Conservation (phyloP, 306 rosid species). For the Aeschynomene evenia region DNA sequence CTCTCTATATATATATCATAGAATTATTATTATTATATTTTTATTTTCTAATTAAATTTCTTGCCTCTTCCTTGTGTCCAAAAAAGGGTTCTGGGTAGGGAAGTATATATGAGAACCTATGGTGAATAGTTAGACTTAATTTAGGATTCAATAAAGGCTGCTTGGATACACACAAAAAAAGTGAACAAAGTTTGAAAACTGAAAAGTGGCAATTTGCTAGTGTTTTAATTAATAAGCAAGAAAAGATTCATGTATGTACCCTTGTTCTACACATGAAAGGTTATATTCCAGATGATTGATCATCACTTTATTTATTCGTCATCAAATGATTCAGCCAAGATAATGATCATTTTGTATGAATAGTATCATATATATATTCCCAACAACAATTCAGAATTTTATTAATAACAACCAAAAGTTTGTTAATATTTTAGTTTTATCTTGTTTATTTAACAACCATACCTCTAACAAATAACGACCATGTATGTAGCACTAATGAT, state of each 20-base stretch:
- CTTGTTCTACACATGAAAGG: conserved; percentile 26
- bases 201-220: conserved; percentile 21
- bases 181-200: conserved; percentile 1
- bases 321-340: background rate
- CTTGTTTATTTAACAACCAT: too few relatives aligned
- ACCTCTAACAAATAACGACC: too few relatives aligned
- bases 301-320: background rate
- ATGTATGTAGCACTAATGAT: too few relatives aligned
- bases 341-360: background rate
- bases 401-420: background rate
- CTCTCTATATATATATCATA: too few relatives aligned
- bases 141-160: conserved; percentile 33
- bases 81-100: conserved; percentile 20
- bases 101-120: conserved; percentile 13
- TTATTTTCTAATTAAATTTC: background rate
- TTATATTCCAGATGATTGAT: background rate
- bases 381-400: background rate
- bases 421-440: too few relatives aligned
- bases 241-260: conserved; percentile 35
- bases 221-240: background rate
- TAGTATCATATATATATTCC: background rate
- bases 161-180: conserved; percentile 31
- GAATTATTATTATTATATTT: background rate
- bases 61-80: background rate
- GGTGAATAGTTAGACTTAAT: conserved; percentile 18